Evolutionary conservation across 2,329 filamentous ascomycete species (phyloP), one percentile per base, ranked within the genome.

Genomic region (Bipolaris oryzae): DNA sequence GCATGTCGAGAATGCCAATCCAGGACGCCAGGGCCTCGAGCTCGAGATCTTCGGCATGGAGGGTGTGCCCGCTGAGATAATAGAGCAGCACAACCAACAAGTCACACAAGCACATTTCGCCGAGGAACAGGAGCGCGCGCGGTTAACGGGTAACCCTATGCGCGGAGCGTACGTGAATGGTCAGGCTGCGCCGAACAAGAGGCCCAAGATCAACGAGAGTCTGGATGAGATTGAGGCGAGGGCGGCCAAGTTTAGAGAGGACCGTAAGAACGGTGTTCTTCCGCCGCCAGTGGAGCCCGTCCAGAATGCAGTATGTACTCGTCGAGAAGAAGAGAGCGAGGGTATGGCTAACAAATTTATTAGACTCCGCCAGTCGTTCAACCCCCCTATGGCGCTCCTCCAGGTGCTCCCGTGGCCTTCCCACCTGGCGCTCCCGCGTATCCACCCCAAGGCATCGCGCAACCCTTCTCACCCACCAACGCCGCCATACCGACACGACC

Each of bases 11-110:
- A 97, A 98, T 82, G 92, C 95, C 47, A 84, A 97, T 3, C 88
- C 90, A 0, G 94, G 94, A 70, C 88, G 95, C 61, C 87, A 91
- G 62, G 89, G 89, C 57, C 86, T 96, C 58, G 92, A 96, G 58
- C 87, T 96, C 58, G 95, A 99, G 78, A 97, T 99, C 71, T 99
- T 98, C 75, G 95, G 94, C 71, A 97, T 97, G 91, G 92, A 97
- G 76, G 95, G 95, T 72, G 91, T 98, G 35, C 95, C 95, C 2
- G 89, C 92, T 56, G 91, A 96, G 55, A 85, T 96, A 60, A 80
- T 91, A 55, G 85, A 91, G 69, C 86, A 90, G 71, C 93, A 97
- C 81, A 89, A 91, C 73, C 90, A 95, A 77, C 87, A 91, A 69
- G 91, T 98, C 73, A 87, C 92, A 62, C 86, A 91, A 67, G 89